Evolutionary conservation across 192 early-diverging fungal species (phyloP).

Genomic region (Dispira simplex): DNA sequence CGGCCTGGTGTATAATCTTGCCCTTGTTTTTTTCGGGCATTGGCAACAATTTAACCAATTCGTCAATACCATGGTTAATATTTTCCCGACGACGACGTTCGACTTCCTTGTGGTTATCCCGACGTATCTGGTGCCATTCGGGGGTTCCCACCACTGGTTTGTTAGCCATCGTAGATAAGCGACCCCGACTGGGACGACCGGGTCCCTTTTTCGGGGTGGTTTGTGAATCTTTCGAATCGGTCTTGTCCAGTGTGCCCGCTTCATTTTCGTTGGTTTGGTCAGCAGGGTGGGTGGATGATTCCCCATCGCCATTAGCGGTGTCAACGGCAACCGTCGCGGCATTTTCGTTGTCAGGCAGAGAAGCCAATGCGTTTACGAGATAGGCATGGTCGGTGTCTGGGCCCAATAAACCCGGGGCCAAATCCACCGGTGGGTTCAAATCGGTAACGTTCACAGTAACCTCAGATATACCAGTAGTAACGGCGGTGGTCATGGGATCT

Average conservation of each 20-base stretch:
- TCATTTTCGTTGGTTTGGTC: neutral
- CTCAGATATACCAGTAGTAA: neutral
- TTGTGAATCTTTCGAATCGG: neutral
- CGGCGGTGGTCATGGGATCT: too few species aligned
- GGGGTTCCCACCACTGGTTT: slow-evolving; percentile 44
- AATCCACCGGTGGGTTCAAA: neutral
- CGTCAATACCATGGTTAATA: slow-evolving; percentile 83
- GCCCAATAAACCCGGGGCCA: slow-evolving; percentile 3
- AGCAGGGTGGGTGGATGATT: neutral
- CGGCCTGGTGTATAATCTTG: slow-evolving; percentile 60
- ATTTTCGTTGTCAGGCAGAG: neutral
- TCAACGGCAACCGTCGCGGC: neutral
- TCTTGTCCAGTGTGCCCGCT: neutral
- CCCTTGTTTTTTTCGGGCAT: slow-evolving; percentile 82
- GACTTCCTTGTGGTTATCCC: slow-evolving; percentile 89
- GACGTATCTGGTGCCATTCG: slow-evolving; percentile 66
- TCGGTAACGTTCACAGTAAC: neutral
- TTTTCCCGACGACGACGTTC: slow-evolving; percentile 85
- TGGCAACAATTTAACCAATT: slow-evolving; percentile 69
- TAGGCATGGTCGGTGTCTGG: neutral
- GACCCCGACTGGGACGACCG: neutral
- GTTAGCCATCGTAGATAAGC: neutral
- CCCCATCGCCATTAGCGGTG: neutral
- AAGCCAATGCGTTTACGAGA: neutral
- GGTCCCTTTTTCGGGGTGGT: neutral